Evolutionary conservation across 192 early-diverging fungal genomes (phyloP).

Genomic region (Podila minutissima): DNA sequence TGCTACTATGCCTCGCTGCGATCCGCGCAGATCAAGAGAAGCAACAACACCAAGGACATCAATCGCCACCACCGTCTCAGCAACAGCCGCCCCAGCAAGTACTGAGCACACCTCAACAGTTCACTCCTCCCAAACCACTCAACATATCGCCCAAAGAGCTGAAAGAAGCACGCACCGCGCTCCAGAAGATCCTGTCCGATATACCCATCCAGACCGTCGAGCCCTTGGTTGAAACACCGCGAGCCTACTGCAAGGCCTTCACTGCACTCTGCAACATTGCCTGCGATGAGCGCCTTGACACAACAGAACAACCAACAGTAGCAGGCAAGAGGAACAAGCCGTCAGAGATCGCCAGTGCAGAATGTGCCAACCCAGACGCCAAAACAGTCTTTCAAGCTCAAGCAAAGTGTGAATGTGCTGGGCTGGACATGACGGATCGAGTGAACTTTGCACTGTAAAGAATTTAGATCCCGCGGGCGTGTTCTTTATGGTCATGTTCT

Average conservation of each 20-base stretch:
- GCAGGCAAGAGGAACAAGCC: no score
- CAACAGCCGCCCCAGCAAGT: neutral
- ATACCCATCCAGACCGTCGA: neutral
- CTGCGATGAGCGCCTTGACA: neutral
- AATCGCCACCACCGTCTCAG: neutral
- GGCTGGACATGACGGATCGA: conserved; percentile 14
- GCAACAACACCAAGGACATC: neutral
- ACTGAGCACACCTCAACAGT: neutral
- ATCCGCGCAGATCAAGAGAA: neutral
- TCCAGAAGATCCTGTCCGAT: neutral
- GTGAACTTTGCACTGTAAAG: conserved; percentile 22
- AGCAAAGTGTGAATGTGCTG: conserved; percentile 5
- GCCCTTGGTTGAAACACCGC: neutral
- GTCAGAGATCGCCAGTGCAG: neutral
- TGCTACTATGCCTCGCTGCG: neutral
- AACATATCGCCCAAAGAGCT: neutral
- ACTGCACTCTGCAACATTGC: neutral
- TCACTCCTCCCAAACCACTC: neutral
- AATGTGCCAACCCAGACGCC: neutral
- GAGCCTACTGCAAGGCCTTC: neutral
- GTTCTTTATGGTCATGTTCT: neutral
- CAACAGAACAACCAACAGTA: no score
- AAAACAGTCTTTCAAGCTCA: neutral
- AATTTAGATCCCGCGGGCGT: neutral
- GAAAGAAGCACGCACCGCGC: neutral